Evolutionary conservation across 495 filamentous ascomycete species (phyloP).

Genomic region (Xylaria nigripes): DNA sequence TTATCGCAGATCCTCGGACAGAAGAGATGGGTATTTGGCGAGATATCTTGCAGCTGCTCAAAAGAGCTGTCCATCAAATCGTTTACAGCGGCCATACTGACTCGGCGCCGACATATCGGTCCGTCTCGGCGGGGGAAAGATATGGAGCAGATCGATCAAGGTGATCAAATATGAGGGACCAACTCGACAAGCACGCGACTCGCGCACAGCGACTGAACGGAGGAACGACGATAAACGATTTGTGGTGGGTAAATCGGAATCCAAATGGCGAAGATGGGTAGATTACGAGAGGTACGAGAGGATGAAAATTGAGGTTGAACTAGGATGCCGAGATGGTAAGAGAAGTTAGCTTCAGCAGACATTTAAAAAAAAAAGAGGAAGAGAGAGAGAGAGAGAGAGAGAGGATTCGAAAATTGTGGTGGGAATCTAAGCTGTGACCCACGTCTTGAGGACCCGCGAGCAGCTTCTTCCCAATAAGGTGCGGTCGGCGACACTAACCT

Average conservation of each 20-base stretch:
- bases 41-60: conserved; percentile 35
- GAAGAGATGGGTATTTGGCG: conserved; percentile 28
- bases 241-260: not conserved
- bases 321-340: not conserved
- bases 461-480: not conserved
- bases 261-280: not conserved
- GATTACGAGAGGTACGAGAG: not conserved
- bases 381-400: not conserved
- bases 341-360: not conserved
- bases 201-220: not conserved
- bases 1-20: conserved; percentile 37
- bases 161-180: not conserved
- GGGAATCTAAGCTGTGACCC: not conserved
- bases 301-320: not conserved
- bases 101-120: conserved; percentile 18
- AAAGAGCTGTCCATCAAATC: conserved; percentile 18
- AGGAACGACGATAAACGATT: not conserved
- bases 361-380: too few relatives aligned
- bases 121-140: not conserved
- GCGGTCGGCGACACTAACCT: not conserved
- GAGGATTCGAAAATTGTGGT: not conserved
- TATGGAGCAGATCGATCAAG: not conserved
- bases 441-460: not conserved
- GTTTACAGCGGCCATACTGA: conserved; percentile 15
- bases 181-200: not conserved